Conservation (phyloP, 2,329 filamentous ascomycete species). For the Colletotrichum sp. region DNA sequence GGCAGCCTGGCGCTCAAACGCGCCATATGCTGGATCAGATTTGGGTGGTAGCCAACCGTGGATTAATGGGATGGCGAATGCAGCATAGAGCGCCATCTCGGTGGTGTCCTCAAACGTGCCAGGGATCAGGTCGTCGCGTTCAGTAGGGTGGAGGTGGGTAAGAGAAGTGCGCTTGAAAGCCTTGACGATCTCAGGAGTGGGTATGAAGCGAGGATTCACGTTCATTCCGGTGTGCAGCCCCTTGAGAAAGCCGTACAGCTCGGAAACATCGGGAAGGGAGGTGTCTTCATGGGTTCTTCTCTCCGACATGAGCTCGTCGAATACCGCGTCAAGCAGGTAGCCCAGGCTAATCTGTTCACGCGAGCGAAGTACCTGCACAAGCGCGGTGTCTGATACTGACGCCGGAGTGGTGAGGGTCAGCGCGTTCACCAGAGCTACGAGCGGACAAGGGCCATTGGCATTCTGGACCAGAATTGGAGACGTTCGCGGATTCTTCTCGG, state of each 20-base stretch:
- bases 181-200: constrained; percentile 52
- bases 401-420: constrained; percentile 82
- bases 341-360: constrained; percentile 89
- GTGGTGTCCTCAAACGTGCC: constrained; percentile 86
- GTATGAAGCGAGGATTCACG: constrained; percentile 88
- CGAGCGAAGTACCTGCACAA: constrained; percentile 78
- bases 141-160: constrained; percentile 55
- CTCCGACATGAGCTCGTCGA: constrained; percentile 90
- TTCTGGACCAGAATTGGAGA: constrained; percentile 94
- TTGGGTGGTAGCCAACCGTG: constrained; percentile 89
- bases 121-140: constrained; percentile 54
- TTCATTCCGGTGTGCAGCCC: constrained; percentile 97
- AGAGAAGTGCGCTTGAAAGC: constrained; percentile 58
- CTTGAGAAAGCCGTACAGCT: constrained; percentile 86
- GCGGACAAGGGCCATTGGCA: constrained; percentile 89
- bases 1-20: constrained; percentile 75
- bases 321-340: constrained; percentile 84
- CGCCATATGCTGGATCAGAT: constrained; percentile 69
- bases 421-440: constrained; percentile 92
- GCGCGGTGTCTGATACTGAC: constrained; percentile 65
- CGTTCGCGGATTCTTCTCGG: constrained; percentile 67
- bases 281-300: constrained; percentile 67
- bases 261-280: constrained; percentile 82
- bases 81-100: constrained; percentile 90
- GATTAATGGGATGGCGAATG: constrained; percentile 86